Conservation (phyloP, 148 eudicot genomes). For the Chenopodium quinoa region DNA sequence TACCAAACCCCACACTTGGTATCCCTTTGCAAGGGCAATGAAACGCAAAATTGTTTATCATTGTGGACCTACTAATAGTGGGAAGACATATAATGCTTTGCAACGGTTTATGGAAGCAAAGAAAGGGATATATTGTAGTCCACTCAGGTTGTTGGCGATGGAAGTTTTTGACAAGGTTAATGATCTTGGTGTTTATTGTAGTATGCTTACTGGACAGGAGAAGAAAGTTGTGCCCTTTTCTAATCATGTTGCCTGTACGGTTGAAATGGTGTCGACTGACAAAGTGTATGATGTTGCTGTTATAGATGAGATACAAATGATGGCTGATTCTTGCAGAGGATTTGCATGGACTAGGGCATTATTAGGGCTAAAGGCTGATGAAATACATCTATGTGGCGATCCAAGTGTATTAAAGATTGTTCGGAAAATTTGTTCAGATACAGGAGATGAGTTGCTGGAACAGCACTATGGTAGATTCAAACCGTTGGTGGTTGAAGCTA, state of each 20-base stretch:
- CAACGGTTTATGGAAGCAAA: slow-evolving; percentile 87
- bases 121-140: slow-evolving; percentile 93
- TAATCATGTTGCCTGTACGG: slow-evolving; percentile 88
- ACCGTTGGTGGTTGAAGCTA: slow-evolving; percentile 91
- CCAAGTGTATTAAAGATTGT: slow-evolving; percentile 87
- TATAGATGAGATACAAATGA: slow-evolving; percentile 97
- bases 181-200: slow-evolving; percentile 80
- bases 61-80: slow-evolving; percentile 98
- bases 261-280: slow-evolving; percentile 91
- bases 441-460: slow-evolving; percentile 86
- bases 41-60: slow-evolving; percentile 90
- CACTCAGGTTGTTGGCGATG: slow-evolving; percentile 95
- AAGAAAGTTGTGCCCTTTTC: slow-evolving; percentile 79
- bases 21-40: slow-evolving; percentile 97
- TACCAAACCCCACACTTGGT: slow-evolving; percentile 94
- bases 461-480: slow-evolving; percentile 83
- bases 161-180: slow-evolving; percentile 95
- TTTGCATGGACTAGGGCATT: slow-evolving; percentile 97
- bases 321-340: slow-evolving; percentile 76
- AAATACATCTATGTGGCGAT: slow-evolving; percentile 95
- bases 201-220: slow-evolving; percentile 89
- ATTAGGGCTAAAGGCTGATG: slow-evolving; percentile 94
- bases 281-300: slow-evolving; percentile 90
- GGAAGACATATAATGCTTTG: slow-evolving; percentile 93
- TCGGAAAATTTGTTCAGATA: slow-evolving; percentile 71